Evolutionary conservation across 805 yeast species (phyloP), one percentile per base, ranked within the genome.

Genomic region (Diddensiella transvaalensis): DNA sequence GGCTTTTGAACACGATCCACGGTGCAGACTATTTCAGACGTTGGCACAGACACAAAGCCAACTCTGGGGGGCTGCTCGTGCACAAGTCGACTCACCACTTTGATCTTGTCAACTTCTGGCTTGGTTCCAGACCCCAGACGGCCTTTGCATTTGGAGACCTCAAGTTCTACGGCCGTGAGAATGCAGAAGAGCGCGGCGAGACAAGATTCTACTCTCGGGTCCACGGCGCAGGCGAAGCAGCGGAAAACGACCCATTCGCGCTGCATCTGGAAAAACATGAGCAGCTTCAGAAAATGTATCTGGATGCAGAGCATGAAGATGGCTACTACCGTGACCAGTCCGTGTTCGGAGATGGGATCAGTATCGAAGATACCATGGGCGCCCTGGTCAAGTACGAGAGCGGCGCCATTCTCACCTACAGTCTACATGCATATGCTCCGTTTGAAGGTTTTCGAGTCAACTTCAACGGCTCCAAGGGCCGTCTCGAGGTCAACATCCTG

Each of bases 21-120:
- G 52, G 52, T 3, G 52, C 52, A 21, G 52, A 49, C 36, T 49
- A 49, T 22, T 49, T 49, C 44, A 22, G 52, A 23, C 19, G 52
- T 22, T 49, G 52, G 52, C 52, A 49, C 29, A 32, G 52, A 22
- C 40, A 49, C 44, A 49, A 49, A 47, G 40, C 44, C 23, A 49
- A 49, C 47, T 38, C 46, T 35, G 52, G 52, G n/a, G 52, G 52
- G 10, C 40, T 49, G 26, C 23, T 46, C 3, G 52, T 49, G n/a
- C 52, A 49, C 40, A 49, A 49, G 36, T 49, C 52, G 8, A 49
- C 52, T n/a, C 52, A 49, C 22, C 52, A 49, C 26, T 49, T 49
- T 36, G 52, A 49, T 38, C 42, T 49, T 26, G 52, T 49, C 23
- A 49, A 49, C 38, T 49, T 49, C 36, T 49, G 52, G 52, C 38